phyloP scores from a whole-genome alignment of 2,329 filamentous ascomycete genomes.

The Rutstroemia sydowiana region DNA sequence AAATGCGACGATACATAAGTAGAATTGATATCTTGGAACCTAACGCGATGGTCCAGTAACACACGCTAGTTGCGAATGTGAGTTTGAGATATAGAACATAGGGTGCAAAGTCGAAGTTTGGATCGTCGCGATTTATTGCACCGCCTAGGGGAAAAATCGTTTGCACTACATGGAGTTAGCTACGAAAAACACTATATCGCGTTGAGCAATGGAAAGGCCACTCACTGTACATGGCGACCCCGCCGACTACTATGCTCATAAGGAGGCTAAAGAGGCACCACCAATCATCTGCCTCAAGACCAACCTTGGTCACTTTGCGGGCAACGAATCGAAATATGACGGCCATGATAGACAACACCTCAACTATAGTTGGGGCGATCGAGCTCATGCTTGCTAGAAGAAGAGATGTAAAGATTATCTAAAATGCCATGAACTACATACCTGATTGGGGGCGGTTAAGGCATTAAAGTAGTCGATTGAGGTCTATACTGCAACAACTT shows the following conservation, averaged over 20 bases:
- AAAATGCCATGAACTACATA: too few relatives aligned
- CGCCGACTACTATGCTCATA: background rate
- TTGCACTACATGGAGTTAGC: too few relatives aligned
- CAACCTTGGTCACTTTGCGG: conserved; percentile 2
- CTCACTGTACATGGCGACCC: too few relatives aligned
- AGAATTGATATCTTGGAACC: conserved; percentile 7
- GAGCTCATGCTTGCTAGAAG: background rate
- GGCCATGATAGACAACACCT: conserved; percentile 1
- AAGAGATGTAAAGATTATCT: too few relatives aligned
- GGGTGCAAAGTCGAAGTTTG: conserved; percentile 3
- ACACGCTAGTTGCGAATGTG: background rate
- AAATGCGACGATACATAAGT: conserved; percentile 8
- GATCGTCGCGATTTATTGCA: conserved; percentile 5
- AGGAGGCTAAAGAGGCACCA: conserved; percentile 7
- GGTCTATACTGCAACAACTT: too few relatives aligned
- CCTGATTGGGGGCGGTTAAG: too few relatives aligned
- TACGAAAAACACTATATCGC: too few relatives aligned
- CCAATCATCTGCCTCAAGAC: conserved; percentile 12
- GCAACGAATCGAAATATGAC: conserved; percentile 12
- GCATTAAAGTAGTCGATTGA: too few relatives aligned
- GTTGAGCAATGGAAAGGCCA: too few relatives aligned
- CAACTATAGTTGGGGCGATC: background rate
- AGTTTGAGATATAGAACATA: conserved; percentile 1
- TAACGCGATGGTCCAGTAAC: conserved; percentile 1
- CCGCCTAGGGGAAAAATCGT: background rate